These are phyloP conservation scores for Cenchrus purpureus DNA, from an alignment of 176 grass and related monocot species.

Conservation along the genomic window DNA sequence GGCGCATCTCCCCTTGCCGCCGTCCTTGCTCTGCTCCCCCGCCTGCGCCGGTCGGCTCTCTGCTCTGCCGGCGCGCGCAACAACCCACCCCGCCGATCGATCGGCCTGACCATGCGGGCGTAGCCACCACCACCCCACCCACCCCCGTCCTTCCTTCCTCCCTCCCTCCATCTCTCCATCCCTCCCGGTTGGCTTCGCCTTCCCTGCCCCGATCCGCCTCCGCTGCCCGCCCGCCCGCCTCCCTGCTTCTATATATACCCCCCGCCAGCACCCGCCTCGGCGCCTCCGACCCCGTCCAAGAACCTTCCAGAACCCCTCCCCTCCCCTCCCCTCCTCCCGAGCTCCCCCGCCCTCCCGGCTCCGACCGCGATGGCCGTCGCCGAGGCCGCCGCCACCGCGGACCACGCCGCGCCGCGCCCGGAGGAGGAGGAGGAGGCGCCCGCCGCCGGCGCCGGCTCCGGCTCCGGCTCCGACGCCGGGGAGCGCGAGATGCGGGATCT, in stretches of 20 bases:
- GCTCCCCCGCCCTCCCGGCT: not conserved
- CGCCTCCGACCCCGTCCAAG: not conserved
- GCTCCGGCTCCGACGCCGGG: constrained; percentile 29
- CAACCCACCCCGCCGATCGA: constrained; percentile 18
- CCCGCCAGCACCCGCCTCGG: not conserved
- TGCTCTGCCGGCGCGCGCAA: not conserved
- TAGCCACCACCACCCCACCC: constrained; percentile 20
- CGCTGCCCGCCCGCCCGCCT: not conserved
- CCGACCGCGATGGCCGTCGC: constrained; percentile 51
- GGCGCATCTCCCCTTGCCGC: not conserved
- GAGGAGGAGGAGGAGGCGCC: not conserved
- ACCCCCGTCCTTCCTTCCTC: not conserved
- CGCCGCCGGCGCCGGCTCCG: not conserved
- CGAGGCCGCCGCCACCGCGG: constrained; percentile 50
- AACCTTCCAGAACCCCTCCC: constrained; percentile 46
- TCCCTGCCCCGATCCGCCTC: constrained; percentile 45
- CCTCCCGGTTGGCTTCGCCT: constrained; percentile 19
- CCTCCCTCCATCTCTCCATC: not conserved
- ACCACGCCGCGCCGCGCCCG: constrained; percentile 26
- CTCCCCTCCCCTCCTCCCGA: not conserved
- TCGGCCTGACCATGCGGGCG: constrained; percentile 28
- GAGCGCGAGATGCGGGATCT: constrained; percentile 97
- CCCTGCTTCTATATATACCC: constrained; percentile 28
- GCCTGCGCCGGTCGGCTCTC: not conserved
- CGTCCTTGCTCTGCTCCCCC: constrained; percentile 30